Conservation (phyloP, 306 rosid genomes). For the Oemleria cerasiformis region DNA sequence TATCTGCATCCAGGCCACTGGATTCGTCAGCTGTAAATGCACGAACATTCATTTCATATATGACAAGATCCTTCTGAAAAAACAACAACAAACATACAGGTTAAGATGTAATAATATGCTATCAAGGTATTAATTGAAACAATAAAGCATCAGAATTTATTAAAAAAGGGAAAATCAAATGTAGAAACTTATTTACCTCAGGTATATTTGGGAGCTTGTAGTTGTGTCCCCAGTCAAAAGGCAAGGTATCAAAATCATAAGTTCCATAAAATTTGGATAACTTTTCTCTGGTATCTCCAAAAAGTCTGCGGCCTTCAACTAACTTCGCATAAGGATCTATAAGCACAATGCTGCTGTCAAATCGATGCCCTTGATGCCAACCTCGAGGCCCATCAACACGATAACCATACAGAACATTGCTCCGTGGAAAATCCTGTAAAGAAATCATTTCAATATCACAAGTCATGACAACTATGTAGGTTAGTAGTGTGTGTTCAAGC, state of each 20-base stretch:
- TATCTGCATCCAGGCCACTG: constrained; percentile 59
- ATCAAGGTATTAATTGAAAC: constrained; percentile 1
- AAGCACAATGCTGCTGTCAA: constrained; percentile 71
- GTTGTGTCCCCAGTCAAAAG: constrained; percentile 92
- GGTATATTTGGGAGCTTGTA: constrained; percentile 82
- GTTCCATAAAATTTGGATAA: constrained; percentile 73
- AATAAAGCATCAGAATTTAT: constrained; percentile 9
- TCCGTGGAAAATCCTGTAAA: constrained; percentile 71
- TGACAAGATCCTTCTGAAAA: constrained; percentile 89
- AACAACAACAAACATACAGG: constrained; percentile 26
- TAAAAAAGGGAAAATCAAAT: constrained; percentile 6
- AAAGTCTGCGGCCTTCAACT: constrained; percentile 77
- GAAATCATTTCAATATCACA: background rate
- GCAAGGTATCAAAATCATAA: constrained; percentile 72
- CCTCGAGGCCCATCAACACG: constrained; percentile 76
- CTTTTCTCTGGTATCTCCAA: constrained; percentile 65
- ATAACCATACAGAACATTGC: constrained; percentile 78
- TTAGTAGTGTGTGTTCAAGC: background rate
- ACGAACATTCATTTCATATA: constrained; percentile 94
- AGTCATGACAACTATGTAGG: background rate
- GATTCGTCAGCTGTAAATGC: constrained; percentile 87
- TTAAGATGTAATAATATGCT: constrained; percentile 13
- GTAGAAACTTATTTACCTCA: constrained; percentile 55
- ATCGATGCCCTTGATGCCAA: constrained; percentile 86
- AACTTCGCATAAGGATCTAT: constrained; percentile 94